phyloP scores from a whole-genome alignment of 192 early-diverging fungal species.

The Helicostylum pulchrum region DNA sequence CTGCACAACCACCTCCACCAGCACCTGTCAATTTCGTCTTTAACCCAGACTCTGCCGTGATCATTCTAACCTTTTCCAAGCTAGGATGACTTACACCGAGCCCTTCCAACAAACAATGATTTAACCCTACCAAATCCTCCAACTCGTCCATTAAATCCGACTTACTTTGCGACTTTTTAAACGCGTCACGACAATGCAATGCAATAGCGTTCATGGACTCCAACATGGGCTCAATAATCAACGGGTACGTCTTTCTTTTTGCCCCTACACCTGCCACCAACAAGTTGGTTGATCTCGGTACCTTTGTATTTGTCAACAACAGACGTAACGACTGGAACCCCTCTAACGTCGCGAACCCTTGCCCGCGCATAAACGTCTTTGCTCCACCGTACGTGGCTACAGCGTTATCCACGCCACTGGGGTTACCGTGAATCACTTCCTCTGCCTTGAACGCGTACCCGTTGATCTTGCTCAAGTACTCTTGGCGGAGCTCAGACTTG shows the following conservation, averaged over 20 bases:
- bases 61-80: conserved; percentile 73
- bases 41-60: conserved; percentile 58
- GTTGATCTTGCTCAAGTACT: conserved; percentile 63
- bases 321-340: conserved; percentile 66
- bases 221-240: conserved; percentile 60
- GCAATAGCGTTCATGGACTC: conserved; percentile 67
- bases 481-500: conserved; percentile 1
- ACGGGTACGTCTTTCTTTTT: conserved; percentile 53
- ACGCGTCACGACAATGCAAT: conserved; percentile 32
- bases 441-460: conserved; percentile 90
- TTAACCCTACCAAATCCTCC: conserved; percentile 70
- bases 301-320: conserved; percentile 84
- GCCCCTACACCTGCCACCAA: conserved; percentile 78
- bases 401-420: conserved; percentile 94
- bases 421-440: conserved; percentile 92
- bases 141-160: conserved; percentile 17
- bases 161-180: conserved; percentile 32
- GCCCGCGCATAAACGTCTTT: conserved; percentile 63
- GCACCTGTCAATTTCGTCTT: conserved; percentile 93
- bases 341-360: conserved; percentile 45
- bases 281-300: conserved; percentile 84
- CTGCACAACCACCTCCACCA: conserved; percentile 94
- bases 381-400: conserved; percentile 87
- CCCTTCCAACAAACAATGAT: conserved; percentile 77
- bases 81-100: conserved; percentile 82